phyloP scores from a whole-genome alignment of 257 asterid genomes.

The Orobanche coerulescens region DNA sequence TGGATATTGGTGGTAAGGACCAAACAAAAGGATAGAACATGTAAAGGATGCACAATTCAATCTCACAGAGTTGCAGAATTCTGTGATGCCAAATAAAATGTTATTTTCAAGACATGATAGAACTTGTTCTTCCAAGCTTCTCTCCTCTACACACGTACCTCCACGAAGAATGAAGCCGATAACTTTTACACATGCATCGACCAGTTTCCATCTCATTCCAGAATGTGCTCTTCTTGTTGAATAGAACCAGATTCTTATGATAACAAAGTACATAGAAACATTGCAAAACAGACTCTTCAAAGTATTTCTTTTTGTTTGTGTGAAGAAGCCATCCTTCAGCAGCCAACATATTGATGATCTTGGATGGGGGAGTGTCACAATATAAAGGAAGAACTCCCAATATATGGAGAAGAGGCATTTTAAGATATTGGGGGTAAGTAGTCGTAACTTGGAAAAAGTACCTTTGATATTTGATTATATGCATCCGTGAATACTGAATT shows the following conservation, averaged over 20 bases:
- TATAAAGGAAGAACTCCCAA: neutral
- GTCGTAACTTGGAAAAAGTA: conserved; percentile 16
- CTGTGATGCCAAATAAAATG: neutral
- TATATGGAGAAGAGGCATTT: conserved; percentile 12
- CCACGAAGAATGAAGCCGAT: neutral
- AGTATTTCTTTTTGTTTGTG: too few species aligned
- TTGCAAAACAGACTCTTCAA: neutral
- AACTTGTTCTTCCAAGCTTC: neutral
- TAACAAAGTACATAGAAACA: too few species aligned
- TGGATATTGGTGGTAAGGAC: neutral
- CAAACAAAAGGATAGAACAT: neutral
- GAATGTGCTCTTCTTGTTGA: too few species aligned
- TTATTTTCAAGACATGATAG: neutral
- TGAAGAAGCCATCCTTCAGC: neutral
- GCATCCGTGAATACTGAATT: neutral
- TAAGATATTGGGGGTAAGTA: conserved; percentile 19
- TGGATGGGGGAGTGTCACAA: neutral
- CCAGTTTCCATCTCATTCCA: too few species aligned
- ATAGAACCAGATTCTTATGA: neutral
- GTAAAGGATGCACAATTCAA: neutral
- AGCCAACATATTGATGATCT: neutral
- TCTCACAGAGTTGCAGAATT: neutral
- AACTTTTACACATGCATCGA: too few species aligned
- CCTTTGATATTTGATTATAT: neutral
- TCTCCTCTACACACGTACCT: neutral